Evolutionary conservation across 345 rosid genomes (phyloP).

Genomic region (Dimocarpus longan): DNA sequence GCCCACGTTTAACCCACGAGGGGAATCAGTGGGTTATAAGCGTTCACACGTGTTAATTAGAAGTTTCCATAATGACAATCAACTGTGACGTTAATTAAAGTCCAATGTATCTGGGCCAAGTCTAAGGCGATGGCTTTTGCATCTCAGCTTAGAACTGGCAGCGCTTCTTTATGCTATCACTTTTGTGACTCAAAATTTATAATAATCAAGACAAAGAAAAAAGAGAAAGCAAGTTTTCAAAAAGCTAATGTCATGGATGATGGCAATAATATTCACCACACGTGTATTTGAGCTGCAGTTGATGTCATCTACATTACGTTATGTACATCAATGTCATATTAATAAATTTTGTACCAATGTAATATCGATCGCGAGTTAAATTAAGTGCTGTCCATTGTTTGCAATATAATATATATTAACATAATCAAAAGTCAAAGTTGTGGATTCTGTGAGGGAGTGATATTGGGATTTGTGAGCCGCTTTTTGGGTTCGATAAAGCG

Average conservation of each 20-base stretch:
- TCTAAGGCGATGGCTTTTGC: constrained; percentile 58
- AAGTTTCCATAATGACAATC: constrained; percentile 24
- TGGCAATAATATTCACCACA: background rate
- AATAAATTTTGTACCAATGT: too few relatives aligned
- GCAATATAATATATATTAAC: background rate
- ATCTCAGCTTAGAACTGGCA: background rate
- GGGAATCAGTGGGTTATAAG: constrained; percentile 9
- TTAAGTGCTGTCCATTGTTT: background rate
- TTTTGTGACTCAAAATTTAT: background rate
- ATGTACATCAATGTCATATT: background rate
- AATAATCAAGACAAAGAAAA: background rate
- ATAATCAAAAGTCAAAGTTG: background rate
- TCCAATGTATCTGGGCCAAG: constrained; percentile 52
- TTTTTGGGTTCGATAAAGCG: constrained; percentile 2
- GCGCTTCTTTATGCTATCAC: constrained; percentile 10
- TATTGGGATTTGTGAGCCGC: background rate
- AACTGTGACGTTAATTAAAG: background rate
- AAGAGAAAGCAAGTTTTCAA: background rate
- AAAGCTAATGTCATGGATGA: background rate
- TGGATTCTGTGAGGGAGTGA: background rate
- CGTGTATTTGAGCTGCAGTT: background rate
- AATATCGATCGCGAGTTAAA: background rate
- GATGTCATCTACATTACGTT: constrained; percentile 9
- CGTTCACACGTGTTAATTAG: constrained; percentile 24
- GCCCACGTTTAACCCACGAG: constrained; percentile 26